phyloP scores from a whole-genome alignment of 179 eudicot genomes.

The Dionaea muscipula region DNA sequence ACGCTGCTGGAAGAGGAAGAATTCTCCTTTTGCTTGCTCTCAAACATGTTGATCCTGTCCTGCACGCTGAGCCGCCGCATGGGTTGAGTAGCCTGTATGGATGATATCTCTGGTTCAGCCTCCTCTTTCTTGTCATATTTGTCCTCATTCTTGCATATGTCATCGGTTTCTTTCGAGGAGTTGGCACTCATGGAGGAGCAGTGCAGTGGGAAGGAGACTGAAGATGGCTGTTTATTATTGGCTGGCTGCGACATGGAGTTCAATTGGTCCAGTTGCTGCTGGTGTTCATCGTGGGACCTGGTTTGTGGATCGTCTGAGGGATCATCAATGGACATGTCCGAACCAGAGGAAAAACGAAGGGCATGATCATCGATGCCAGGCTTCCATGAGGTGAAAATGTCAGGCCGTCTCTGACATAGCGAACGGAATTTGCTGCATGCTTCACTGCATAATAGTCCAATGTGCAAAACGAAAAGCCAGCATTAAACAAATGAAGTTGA shows the following conservation, averaged over 20 bases:
- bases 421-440: conserved; percentile 68
- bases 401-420: conserved; percentile 47
- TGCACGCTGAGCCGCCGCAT: conserved; percentile 82
- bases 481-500: too few species aligned
- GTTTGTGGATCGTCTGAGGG: conserved; percentile 11
- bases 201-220: conserved; percentile 17
- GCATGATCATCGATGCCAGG: conserved; percentile 33
- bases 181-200: conserved; percentile 45
- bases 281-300: neutral
- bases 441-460: conserved; percentile 42
- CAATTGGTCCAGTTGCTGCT: conserved; percentile 13
- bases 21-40: conserved; percentile 80
- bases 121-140: neutral
- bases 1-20: conserved; percentile 42
- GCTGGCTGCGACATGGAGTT: conserved; percentile 20
- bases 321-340: conserved; percentile 84
- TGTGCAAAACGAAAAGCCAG: neutral
- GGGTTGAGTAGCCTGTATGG: conserved; percentile 33
- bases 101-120: conserved; percentile 9
- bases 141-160: neutral
- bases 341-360: conserved; percentile 58
- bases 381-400: conserved; percentile 25
- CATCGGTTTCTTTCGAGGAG: conserved; percentile 8
- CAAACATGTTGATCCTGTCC: conserved; percentile 81
- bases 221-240: conserved; percentile 16